phyloP scores from a whole-genome alignment of 768 basidiomycete genomes.

The Candolleomyces eurysporus region DNA sequence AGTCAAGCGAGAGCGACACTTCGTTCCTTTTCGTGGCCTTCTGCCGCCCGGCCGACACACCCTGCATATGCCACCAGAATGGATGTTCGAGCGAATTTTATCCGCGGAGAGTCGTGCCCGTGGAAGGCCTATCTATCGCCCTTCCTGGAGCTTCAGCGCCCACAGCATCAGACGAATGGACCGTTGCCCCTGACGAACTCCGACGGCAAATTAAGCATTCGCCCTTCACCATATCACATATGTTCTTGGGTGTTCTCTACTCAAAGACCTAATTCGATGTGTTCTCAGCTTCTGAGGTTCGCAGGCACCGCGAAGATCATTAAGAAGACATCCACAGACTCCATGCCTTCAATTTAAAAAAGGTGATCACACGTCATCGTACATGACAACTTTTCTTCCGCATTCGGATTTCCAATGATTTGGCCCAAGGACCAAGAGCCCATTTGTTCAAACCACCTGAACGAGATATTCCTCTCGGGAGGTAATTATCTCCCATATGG shows the following conservation, averaged over 20 bases:
- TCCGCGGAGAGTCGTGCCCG: too few species aligned
- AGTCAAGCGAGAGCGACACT: too few species aligned
- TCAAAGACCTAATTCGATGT: neutral
- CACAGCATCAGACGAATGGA: neutral
- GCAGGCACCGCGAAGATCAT: neutral
- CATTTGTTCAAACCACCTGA: too few species aligned
- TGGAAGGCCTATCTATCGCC: too few species aligned
- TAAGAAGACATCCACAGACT: neutral
- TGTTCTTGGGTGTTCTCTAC: neutral
- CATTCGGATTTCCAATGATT: too few species aligned
- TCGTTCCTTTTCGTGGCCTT: too few species aligned
- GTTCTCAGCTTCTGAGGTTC: neutral
- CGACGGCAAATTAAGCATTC: neutral
- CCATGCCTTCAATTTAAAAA: neutral
- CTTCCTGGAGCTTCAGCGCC: neutral
- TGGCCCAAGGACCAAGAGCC: too few species aligned
- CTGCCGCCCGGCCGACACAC: too few species aligned
- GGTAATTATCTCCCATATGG: too few species aligned
- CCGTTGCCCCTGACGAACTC: neutral
- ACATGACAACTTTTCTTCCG: neutral
- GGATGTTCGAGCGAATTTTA: too few species aligned
- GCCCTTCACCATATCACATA: conserved; percentile 1
- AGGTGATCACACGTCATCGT: neutral
- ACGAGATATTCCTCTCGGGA: too few species aligned
- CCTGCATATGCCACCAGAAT: too few species aligned